Conservation (phyloP, 495 filamentous ascomycete species). For the Neurospora pannonica region DNA sequence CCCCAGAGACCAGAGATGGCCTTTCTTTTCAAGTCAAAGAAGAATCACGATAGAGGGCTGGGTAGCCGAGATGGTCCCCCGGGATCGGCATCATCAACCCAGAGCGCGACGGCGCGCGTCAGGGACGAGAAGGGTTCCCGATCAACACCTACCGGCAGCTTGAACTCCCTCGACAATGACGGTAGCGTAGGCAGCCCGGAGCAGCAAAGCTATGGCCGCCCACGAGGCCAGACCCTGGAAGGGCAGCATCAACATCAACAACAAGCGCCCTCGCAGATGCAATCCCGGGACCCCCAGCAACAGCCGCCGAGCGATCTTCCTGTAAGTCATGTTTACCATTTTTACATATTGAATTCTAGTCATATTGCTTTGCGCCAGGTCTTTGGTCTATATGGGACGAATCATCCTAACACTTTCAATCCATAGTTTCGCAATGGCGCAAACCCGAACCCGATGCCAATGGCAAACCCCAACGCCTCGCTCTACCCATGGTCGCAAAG, state of each 20-base stretch:
- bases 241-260: conserved; percentile 21
- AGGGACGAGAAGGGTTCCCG: conserved; percentile 40
- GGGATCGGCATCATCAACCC: conserved; percentile 22
- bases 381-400: background rate
- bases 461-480: conserved; percentile 39
- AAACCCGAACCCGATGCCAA: conserved; percentile 11
- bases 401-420: conserved; percentile 2
- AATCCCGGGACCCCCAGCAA: conserved; percentile 4
- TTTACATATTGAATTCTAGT: background rate
- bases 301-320: conserved; percentile 35
- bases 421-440: conserved; percentile 39
- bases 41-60: conserved; percentile 44
- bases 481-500: conserved; percentile 96
- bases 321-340: conserved; percentile 22
- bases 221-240: conserved; percentile 28
- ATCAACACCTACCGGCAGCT: conserved; percentile 46
- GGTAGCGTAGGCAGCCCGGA: conserved; percentile 42
- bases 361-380: background rate
- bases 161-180: conserved; percentile 42
- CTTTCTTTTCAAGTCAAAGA: conserved; percentile 66
- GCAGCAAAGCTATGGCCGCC: conserved; percentile 25
- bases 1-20: conserved; percentile 42
- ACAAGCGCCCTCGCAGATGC: conserved; percentile 1
- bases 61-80: conserved; percentile 37
- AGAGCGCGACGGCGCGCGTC: conserved; percentile 31